A percentile compares a stretch with the other conserved stretches of the same genome.
phyloP scores from a whole-genome alignment of 208 protist genomes.

The Acanthamoeba culbertsoni region DNA sequence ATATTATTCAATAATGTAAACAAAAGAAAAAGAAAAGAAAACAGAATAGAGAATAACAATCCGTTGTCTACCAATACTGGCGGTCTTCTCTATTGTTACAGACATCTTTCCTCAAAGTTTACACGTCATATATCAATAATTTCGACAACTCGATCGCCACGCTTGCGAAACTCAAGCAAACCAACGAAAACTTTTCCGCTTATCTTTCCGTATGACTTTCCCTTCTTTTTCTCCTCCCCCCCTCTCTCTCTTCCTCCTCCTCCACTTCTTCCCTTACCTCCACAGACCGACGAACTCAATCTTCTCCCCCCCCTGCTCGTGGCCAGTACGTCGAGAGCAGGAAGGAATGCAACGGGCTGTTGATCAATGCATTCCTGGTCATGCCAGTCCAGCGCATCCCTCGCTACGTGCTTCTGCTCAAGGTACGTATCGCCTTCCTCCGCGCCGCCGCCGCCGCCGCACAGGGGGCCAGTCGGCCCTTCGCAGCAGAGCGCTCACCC shows the following conservation, averaged over 20 bases:
- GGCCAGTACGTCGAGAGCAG: neutral
- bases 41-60: no score
- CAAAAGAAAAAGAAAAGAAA: neutral
- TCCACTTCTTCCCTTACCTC: no score
- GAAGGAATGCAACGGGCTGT: neutral
- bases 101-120: constrained; percentile 32
- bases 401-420: constrained; percentile 13
- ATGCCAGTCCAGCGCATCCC: constrained; percentile 50
- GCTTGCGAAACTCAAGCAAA: constrained; percentile 7
- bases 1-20: no score
- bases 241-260: no score
- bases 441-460: no score
- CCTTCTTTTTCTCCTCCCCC: neutral
- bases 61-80: neutral
- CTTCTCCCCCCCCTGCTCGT: no score
- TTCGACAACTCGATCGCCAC: constrained; percentile 15
- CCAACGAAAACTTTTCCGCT: constrained; percentile 15
- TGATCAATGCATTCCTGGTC: constrained; percentile 8
- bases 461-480: neutral
- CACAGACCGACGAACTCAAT: no score
- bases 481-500: no score
- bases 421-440: no score
- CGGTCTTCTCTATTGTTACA: neutral
- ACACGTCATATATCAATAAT: constrained; percentile 46
- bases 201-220: constrained; percentile 22